Evolutionary conservation across 1,284 basidiomycete genomes (phyloP), one percentile per base, ranked within the genome.

Genomic region (Ustilago curta): DNA sequence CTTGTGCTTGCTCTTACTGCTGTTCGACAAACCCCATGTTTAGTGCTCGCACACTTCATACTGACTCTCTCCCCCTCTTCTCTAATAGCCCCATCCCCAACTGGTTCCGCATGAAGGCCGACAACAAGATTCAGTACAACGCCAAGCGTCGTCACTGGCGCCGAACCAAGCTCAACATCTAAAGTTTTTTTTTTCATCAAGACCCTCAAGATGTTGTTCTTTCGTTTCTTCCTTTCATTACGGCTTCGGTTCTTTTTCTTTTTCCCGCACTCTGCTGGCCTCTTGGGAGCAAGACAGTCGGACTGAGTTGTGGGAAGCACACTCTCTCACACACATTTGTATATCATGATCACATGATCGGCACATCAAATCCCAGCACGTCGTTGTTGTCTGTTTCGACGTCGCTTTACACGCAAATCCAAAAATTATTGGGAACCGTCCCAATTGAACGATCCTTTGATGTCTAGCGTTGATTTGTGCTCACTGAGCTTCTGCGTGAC

Each of bases 21-120:
- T 47, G 29, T 25, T 16, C 9, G 4, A 11, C 29, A 31, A 18
- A 31, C 31, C 9, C 21, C 16, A 11, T 25, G 0, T 44, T 21
- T 4, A n/a, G n/a, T n/a, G n/a, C 29, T 19, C 40, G 19, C 18
- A 18, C n/a, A 40, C 29, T 7, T 8, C 18, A 57, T 55, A 58
- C 66, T 74, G 61, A 63, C 53, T 27, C 48, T 31, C 35, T n/a
- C 37, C 23, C 2, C 23, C 23, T 18, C 8, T 14, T 32, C n/a
- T 11, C 29, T 27, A 27, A 40, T 65, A 93, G 93, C 85, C 95
- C 95, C 78, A 96, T 98, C 77, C 95, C 95, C 77, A 94, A 96
- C 85, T 98, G 95, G 95, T 97, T 95, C 91, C 93, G 95, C 83
- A 89, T 97, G 78, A 97, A 97, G 90, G 92, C 93, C 81, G 95